Percentiles rank a stretch among this genome's conserved stretches.
Conservation (phyloP, 1,284 basidiomycete genomes). For the Cystobasidium pallidum region DNA sequence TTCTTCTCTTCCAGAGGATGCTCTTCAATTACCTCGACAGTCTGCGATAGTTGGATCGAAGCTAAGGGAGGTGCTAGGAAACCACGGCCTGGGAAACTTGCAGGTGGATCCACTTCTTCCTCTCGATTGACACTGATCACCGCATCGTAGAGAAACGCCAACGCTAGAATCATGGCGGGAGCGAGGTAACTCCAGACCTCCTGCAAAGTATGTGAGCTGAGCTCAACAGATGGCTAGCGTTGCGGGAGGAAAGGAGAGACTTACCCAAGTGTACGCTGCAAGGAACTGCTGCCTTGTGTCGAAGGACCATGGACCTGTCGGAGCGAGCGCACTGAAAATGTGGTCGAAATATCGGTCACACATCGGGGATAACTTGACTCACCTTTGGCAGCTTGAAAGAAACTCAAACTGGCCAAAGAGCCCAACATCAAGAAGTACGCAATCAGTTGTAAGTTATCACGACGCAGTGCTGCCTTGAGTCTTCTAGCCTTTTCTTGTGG, state of each 20-base stretch:
- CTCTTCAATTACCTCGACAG: slow-evolving; percentile 15
- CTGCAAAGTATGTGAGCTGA: neutral
- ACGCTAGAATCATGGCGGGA: neutral
- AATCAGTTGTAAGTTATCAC: neutral
- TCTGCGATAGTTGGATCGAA: slow-evolving; percentile 11
- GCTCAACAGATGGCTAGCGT: neutral
- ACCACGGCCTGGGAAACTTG: neutral
- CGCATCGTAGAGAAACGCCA: slow-evolving; percentile 2
- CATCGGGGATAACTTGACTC: neutral
- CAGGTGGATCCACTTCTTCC: neutral
- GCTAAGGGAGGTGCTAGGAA: slow-evolving; percentile 10
- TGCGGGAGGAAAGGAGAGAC: neutral
- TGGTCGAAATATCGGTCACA: neutral
- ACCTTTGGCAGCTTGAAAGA: slow-evolving; percentile 17
- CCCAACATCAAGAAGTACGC: slow-evolving; percentile 11
- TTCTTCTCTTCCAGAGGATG: neutral
- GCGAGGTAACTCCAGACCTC: slow-evolving; percentile 11
- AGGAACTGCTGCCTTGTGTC: neutral
- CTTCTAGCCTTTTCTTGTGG: slow-evolving; percentile 2
- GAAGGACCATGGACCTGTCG: neutral
- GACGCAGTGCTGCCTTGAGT: neutral
- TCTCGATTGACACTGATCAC: neutral
- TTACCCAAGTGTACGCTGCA: neutral
- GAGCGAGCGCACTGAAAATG: too few relatives aligned
- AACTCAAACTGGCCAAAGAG: slow-evolving; percentile 3